Evolutionary conservation across 352 stramenopile species (phyloP).

Genomic region (Phytophthora boehmeriae): DNA sequence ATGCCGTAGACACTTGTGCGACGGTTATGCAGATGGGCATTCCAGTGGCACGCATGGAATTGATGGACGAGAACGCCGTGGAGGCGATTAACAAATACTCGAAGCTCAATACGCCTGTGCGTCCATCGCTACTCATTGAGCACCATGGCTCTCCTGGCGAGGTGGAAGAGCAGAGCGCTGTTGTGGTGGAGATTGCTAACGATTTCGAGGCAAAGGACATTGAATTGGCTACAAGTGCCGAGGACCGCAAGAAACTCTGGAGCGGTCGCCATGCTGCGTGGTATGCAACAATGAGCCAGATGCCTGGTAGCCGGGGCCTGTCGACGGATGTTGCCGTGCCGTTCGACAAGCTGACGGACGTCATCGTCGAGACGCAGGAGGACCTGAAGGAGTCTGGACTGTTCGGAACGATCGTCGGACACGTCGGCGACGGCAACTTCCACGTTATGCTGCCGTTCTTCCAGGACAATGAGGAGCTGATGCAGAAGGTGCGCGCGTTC

Average conservation of each 20-base stretch:
- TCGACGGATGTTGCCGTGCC: constrained; percentile 98
- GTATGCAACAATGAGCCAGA: constrained; percentile 83
- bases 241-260: constrained; percentile 88
- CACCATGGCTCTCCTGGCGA: constrained; percentile 85
- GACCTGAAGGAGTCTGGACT: constrained; percentile 91
- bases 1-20: constrained; percentile 85
- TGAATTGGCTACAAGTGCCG: constrained; percentile 63
- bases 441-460: constrained; percentile 96
- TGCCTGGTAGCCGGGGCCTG: constrained; percentile 82
- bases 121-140: constrained; percentile 95
- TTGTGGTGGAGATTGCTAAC: constrained; percentile 86
- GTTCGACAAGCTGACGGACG: constrained; percentile 92
- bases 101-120: constrained; percentile 76
- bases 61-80: constrained; percentile 86
- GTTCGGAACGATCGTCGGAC: constrained; percentile 92
- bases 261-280: constrained; percentile 85
- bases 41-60: constrained; percentile 84
- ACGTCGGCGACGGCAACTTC: constrained; percentile 97
- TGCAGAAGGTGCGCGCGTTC: constrained; percentile 88
- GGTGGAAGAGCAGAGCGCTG: constrained; percentile 88
- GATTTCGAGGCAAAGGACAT: constrained; percentile 89
- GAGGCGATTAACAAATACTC: constrained; percentile 88
- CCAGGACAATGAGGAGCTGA: constrained; percentile 82
- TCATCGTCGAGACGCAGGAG: constrained; percentile 93
- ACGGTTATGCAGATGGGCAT: constrained; percentile 90